Base-by-base conservation (phyloP, 148 eudicot species). In the Silene uniflora region DNA sequence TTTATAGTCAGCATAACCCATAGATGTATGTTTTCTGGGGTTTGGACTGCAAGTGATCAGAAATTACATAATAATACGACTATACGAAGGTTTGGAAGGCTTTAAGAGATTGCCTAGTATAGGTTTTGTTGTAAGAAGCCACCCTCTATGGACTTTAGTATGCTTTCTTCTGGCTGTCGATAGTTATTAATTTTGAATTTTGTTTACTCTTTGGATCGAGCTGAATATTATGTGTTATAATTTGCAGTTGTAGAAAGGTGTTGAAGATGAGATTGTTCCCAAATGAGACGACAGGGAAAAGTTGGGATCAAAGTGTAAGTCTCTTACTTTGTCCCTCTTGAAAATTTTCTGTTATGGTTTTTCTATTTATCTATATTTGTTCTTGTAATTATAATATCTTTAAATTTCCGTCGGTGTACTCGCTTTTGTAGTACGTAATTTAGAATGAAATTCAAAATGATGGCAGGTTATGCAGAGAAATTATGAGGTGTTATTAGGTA, bases 261-360 rank as follows among this genome's bases (percentile, higher is more conserved):
- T 80, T 95, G 83, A 95, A 90, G 68, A 92, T 95, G 98, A 90
- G 98, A 84, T 78, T 92, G 82, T 95, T 90, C 74, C 82, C 88
- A 14, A 92, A 92, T 81, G 96, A 91, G 24, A 75, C 72, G 58
- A 89, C 90, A 63, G 97, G 88, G 25, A 95, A 83, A 82, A 77
- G 80, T 59, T 95, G 98, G 98, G 96, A 95, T 84, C 96, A 79
- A 62, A 92, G 81, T 83, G 97, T 95, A 76, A 71, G 76, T 25
- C 82, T 27, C 21, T 58, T 18, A 42, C 49, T 65, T 66, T 72
- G 17, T 21, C 17, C 42, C 29, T 49, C 19, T 17, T 4, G 18
- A 39, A 44, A 22, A 6, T 10, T 46, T 62, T 46, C 56, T 27
- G 27, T 55, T 11, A 4, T 52, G 55, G 42, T 21, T 0, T 35